phyloP scores from a whole-genome alignment of 2,329 filamentous ascomycete species.

The Fusarium mundagurra region DNA sequence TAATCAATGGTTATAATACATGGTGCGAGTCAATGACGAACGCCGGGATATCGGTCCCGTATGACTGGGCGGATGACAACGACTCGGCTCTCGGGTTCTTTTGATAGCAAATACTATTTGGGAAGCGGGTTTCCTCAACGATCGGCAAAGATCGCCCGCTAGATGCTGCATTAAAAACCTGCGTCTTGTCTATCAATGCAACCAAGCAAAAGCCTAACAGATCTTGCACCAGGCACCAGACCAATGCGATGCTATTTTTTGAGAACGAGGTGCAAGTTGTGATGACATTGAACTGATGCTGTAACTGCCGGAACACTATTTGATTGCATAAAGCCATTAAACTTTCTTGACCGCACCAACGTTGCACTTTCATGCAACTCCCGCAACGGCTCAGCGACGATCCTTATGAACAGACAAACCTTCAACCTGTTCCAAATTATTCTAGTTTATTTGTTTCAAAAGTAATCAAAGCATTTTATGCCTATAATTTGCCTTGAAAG shows the following conservation, averaged over 20 bases:
- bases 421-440: neutral
- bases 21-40: conserved; percentile 35
- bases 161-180: neutral
- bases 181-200: neutral
- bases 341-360: neutral
- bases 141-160: neutral
- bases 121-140: neutral
- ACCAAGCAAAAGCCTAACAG: neutral
- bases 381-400: neutral
- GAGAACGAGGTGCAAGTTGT: neutral
- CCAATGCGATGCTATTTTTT: neutral
- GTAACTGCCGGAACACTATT: neutral
- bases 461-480: neutral
- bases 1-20: conserved; percentile 29
- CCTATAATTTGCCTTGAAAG: too few relatives aligned
- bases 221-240: neutral
- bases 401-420: neutral
- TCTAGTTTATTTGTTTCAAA: neutral
- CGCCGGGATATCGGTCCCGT: conserved; percentile 9
- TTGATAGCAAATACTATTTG: neutral
- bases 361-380: neutral
- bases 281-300: neutral
- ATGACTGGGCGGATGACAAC: conserved; percentile 31
- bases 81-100: conserved; percentile 20
- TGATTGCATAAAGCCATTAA: neutral